These are phyloP conservation scores for Suhomyces canberraensis DNA, from an alignment of 805 yeast genomes.

Conservation along the genomic window DNA sequence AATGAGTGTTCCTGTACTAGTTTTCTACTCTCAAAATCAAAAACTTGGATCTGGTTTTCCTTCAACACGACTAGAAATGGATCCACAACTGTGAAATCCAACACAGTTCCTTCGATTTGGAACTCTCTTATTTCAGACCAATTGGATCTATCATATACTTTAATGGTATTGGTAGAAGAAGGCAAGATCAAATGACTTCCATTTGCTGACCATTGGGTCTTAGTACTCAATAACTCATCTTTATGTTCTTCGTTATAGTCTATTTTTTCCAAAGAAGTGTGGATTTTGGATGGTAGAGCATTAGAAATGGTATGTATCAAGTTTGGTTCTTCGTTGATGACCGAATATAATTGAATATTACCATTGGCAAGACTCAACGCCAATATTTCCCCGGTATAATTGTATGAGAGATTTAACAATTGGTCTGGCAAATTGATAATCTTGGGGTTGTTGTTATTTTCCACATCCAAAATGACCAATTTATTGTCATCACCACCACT, in stretches of 20 bases:
- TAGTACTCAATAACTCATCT: conserved; percentile 48
- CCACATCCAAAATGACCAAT: conserved; percentile 44
- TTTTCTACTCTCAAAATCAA: conserved; percentile 46
- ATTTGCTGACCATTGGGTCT: conserved; percentile 65
- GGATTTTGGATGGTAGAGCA: conserved; percentile 37
- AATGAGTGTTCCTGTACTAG: conserved; percentile 14
- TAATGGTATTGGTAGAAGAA: conserved; percentile 44
- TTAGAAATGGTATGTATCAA: conserved; percentile 43
- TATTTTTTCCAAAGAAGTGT: conserved; percentile 30
- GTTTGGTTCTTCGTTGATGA: conserved; percentile 54
- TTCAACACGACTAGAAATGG: conserved; percentile 1
- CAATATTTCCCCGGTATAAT: conserved; percentile 52
- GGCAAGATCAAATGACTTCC: conserved; percentile 74
- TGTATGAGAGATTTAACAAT: conserved; percentile 53
- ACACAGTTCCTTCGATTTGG: conserved; percentile 24
- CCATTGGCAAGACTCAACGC: conserved; percentile 63
- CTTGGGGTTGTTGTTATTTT: conserved; percentile 28
- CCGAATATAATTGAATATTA: conserved; percentile 51
- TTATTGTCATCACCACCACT: conserved; percentile 70
- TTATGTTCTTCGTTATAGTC: conserved; percentile 42
- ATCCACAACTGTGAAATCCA: conserved; percentile 60
- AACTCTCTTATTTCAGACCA: conserved; percentile 23
- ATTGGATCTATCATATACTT: conserved; percentile 40
- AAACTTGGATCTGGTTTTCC: conserved; percentile 54
- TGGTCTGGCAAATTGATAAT: conserved; percentile 49